Percentiles rank a stretch among this genome's conserved stretches.
Evolutionary conservation across 805 yeast genomes (phyloP).

Genomic region (Saccharomycopsis sp.): DNA sequence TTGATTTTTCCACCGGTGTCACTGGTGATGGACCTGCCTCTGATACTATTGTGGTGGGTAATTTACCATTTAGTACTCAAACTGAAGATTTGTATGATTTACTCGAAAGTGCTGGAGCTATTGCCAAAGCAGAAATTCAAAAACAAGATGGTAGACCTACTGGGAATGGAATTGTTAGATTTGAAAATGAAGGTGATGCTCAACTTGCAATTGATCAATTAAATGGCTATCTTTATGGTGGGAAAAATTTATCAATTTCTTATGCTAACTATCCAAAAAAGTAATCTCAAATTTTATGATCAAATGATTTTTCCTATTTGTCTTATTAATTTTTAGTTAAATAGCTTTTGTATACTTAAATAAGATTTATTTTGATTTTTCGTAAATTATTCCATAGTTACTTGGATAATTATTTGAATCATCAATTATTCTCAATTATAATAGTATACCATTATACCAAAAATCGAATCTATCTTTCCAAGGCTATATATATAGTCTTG

Average conservation of each 20-base stretch:
- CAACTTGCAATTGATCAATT: constrained; percentile 65
- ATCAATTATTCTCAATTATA: no score
- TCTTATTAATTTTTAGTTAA: neutral
- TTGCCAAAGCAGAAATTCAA: constrained; percentile 68
- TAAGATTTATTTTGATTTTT: no score
- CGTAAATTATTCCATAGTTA: no score
- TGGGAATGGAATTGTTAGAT: constrained; percentile 81
- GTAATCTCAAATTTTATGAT: neutral
- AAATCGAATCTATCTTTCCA: no score
- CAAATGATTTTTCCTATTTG: neutral
- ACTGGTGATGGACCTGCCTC: constrained; percentile 51
- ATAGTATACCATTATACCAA: no score
- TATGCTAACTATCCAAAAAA: constrained; percentile 35
- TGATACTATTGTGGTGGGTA: constrained; percentile 54
- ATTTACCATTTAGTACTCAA: constrained; percentile 85
- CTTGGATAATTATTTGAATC: no score
- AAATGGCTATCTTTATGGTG: constrained; percentile 77
- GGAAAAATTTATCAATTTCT: constrained; percentile 56
- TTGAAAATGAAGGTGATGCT: constrained; percentile 56
- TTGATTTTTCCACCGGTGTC: constrained; percentile 52
- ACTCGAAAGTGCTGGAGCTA: constrained; percentile 75
- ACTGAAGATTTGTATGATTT: constrained; percentile 75
- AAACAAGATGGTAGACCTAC: constrained; percentile 49
- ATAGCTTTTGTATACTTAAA: no score
- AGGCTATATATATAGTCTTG: no score